A percentile compares a stretch with the other conserved stretches of the same genome.
phyloP scores from a whole-genome alignment of 352 stramenopile species.

The Discostella stelligera region DNA sequence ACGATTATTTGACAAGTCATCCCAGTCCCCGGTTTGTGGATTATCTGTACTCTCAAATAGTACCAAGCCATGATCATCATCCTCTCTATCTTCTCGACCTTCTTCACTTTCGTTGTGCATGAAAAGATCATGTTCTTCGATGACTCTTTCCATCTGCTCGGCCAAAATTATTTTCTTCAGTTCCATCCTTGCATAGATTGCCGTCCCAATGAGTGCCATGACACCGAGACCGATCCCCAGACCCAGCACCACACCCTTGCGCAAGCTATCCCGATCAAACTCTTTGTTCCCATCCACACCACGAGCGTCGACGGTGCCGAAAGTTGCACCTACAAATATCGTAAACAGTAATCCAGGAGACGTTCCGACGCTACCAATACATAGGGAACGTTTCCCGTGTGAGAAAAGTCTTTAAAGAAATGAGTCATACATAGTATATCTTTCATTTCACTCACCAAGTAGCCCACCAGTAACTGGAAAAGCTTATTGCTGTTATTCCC shows the following conservation, averaged over 20 bases:
- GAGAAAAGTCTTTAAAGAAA: background rate
- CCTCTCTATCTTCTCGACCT: background rate
- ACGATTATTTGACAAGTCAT: background rate
- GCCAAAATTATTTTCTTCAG: conserved; percentile 60
- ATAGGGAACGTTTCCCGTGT: background rate
- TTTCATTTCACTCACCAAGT: conserved; percentile 58
- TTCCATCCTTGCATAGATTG: conserved; percentile 65
- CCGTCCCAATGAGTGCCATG: conserved; percentile 54
- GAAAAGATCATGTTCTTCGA: conserved; percentile 32
- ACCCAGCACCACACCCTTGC: conserved; percentile 58
- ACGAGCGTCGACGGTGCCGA: conserved; percentile 45
- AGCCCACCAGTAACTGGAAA: conserved; percentile 66
- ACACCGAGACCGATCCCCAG: conserved; percentile 63
- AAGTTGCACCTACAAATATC: conserved; percentile 55
- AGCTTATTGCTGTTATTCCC: conserved; percentile 70
- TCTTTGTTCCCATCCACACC: conserved; percentile 49
- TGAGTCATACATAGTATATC: background rate
- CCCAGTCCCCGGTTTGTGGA: conserved; percentile 12
- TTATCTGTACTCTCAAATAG: conserved; percentile 16
- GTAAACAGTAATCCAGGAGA: conserved; percentile 51
- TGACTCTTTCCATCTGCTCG: conserved; percentile 31
- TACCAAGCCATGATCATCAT: conserved; percentile 14
- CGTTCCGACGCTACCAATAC: conserved; percentile 23
- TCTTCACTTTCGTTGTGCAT: background rate
- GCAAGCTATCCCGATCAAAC: conserved; percentile 45